These are phyloP conservation scores for Harringtonia lauricola DNA, from an alignment of 2,329 filamentous ascomycete genomes.

Conservation along the genomic window DNA sequence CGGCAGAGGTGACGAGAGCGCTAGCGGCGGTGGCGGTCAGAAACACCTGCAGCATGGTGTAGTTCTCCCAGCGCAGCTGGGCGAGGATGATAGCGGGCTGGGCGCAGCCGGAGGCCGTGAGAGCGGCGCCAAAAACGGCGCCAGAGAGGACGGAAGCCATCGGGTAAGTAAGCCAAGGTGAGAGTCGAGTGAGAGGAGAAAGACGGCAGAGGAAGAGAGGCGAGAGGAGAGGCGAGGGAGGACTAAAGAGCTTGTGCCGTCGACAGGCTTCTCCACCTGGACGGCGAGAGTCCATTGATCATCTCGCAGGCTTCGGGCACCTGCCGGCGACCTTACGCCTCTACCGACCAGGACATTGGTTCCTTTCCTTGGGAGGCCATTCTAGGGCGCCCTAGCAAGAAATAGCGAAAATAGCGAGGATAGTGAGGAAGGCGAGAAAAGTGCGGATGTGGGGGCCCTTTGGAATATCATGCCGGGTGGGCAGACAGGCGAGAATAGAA, in stretches of 20 bases:
- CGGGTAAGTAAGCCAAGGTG: background rate
- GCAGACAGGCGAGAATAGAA: too few relatives aligned
- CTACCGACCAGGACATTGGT: too few relatives aligned
- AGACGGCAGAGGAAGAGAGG: background rate
- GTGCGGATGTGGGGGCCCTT: too few relatives aligned
- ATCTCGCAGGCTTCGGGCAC: too few relatives aligned
- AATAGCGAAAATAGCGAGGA: too few relatives aligned
- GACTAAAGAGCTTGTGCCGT: background rate
- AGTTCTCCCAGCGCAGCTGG: slow-evolving; percentile 50
- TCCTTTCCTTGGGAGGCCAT: too few relatives aligned
- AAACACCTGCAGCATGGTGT: slow-evolving; percentile 56
- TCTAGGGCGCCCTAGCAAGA: too few relatives aligned
- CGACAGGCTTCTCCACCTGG: too few relatives aligned
- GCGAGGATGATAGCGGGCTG: slow-evolving; percentile 46
- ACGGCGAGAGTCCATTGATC: too few relatives aligned
- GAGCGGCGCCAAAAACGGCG: slow-evolving; percentile 48
- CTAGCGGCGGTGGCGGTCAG: slow-evolving; percentile 50
- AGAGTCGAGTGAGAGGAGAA: background rate
- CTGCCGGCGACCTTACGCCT: too few relatives aligned
- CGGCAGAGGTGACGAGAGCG: slow-evolving; percentile 34
- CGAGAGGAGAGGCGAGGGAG: background rate
- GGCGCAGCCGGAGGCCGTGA: slow-evolving; percentile 49
- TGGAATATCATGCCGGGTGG: too few relatives aligned
- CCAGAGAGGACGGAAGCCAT: slow-evolving; percentile 32
- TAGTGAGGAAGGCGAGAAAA: too few relatives aligned